Evolutionary conservation across 371 early-diverging fungal species (phyloP), one percentile per base, ranked within the genome.

Genomic region (Saksenaea vasiformis): DNA sequence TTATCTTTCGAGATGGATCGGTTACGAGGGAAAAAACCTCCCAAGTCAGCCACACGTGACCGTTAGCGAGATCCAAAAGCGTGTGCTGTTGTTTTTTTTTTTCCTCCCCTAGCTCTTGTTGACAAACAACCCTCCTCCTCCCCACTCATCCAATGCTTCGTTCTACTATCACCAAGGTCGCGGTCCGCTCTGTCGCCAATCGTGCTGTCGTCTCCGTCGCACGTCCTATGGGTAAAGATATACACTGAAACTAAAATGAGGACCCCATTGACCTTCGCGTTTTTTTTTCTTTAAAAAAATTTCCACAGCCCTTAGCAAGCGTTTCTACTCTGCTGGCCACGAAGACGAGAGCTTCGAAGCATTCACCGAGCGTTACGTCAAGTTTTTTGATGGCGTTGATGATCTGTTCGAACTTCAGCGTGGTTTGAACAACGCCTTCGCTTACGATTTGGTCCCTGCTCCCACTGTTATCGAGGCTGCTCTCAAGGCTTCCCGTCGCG

Each of bases 321-420:
- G 82, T 73, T 67, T 77, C 76, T 88, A 85, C 69, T 92, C 91
- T 57, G 77, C 88, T 54, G 87, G 79, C 56, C 90, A 89, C 73
- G 83, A 85, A 63, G 91, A 90, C 62, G 91, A 91, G 73, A 84
- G 91, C 60, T 93, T 85, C 67, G 94, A 93, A 76, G 85, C 88
- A 51, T 91, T 90, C 79, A 91, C 87, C 35, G 87, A 85, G 67
- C 90, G 93, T 62, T 93, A 91, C 62, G 87, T 90, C 73, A 87
- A 87, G 79, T 93, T 92, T 85, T 98, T 98, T 78, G 89, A 92
- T 67, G 87, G 87, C 68, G 92, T 90, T 57, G 94, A 95, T 65
- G 97, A 98, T 83, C 87, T 93, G 70, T 97, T 95, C 74, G 98
- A 98, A 84, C 87, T 98, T 55, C 95, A 96, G 85, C 90, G 97